Percentiles rank a stretch among this genome's conserved stretches.
These are phyloP conservation scores for Platanthera guangdongensis DNA, from an alignment of 106 monocot species.

Conservation along the genomic window DNA sequence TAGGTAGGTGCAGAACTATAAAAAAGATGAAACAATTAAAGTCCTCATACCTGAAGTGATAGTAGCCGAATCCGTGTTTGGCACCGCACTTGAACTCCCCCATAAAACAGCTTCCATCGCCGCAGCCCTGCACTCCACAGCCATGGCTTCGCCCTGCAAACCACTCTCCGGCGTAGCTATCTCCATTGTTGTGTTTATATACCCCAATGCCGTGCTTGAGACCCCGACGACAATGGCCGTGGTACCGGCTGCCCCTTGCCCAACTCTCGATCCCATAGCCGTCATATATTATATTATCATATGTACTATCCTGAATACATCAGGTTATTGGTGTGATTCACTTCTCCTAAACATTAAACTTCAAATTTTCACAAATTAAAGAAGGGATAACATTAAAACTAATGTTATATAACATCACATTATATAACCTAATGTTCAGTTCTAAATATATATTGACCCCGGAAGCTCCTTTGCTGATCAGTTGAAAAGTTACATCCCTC, in stretches of 20 bases:
- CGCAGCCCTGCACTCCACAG: conserved; percentile 33
- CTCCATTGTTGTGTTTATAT: conserved; percentile 33
- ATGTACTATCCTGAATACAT: too few relatives aligned
- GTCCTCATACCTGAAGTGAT: conserved; percentile 37
- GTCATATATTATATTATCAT: too few relatives aligned
- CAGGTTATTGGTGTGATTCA: too few relatives aligned
- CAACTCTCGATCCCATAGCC: conserved; percentile 46
- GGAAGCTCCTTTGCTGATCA: too few relatives aligned
- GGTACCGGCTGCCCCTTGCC: conserved; percentile 41
- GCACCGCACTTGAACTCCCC: conserved; percentile 44
- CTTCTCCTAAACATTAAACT: too few relatives aligned
- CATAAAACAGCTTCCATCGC: conserved; percentile 40
- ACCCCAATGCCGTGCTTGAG: conserved; percentile 37
- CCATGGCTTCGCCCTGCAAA: conserved; percentile 48
- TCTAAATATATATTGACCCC: too few relatives aligned
- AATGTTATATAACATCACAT: too few relatives aligned
- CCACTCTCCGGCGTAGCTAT: conserved; percentile 50
- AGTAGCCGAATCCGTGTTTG: conserved; percentile 47
- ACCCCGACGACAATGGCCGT: conserved; percentile 29
- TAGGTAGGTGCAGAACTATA: too few relatives aligned
- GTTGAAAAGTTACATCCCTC: too few relatives aligned
- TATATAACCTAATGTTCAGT: too few relatives aligned
- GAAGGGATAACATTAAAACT: too few relatives aligned
- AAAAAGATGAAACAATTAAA: neutral
- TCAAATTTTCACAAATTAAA: too few relatives aligned